Conservation (phyloP, 2,329 filamentous ascomycete species). For the Drechslerella coelobrocha region DNA sequence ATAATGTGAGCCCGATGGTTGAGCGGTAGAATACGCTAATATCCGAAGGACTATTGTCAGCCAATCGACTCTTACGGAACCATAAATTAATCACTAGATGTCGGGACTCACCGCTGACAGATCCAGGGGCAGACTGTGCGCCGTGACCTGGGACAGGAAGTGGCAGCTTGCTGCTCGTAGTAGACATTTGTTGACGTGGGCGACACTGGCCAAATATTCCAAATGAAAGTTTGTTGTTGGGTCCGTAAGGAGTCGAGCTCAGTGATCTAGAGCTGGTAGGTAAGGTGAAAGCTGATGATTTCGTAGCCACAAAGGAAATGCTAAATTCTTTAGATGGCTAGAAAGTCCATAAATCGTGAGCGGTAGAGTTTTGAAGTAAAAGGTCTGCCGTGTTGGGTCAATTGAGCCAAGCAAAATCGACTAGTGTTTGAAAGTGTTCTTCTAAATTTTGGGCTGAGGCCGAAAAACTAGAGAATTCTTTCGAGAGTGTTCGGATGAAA, state of each 20-base stretch:
- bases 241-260: constrained; percentile 21
- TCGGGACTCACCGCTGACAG: constrained; percentile 46
- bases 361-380: constrained; percentile 15
- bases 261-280: constrained; percentile 35
- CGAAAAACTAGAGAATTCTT: constrained; percentile 6
- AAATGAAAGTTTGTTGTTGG: constrained; percentile 18
- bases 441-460: background rate
- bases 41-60: background rate
- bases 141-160: constrained; percentile 49
- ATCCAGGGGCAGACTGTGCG: constrained; percentile 47
- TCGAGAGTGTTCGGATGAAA: constrained; percentile 25
- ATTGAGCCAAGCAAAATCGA: background rate
- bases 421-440: background rate
- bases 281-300: constrained; percentile 32
- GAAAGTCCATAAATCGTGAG: constrained; percentile 44
- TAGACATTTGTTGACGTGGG: constrained; percentile 38
- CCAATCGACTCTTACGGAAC: background rate
- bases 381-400: background rate
- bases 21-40: constrained; percentile 45
- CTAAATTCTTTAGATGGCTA: constrained; percentile 37
- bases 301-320: constrained; percentile 44
- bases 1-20: constrained; percentile 45
- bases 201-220: constrained; percentile 21
- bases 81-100: background rate
- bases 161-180: constrained; percentile 46